phyloP scores from a whole-genome alignment of 2,329 filamentous ascomycete genomes.

The Colletotrichum shisoi region DNA sequence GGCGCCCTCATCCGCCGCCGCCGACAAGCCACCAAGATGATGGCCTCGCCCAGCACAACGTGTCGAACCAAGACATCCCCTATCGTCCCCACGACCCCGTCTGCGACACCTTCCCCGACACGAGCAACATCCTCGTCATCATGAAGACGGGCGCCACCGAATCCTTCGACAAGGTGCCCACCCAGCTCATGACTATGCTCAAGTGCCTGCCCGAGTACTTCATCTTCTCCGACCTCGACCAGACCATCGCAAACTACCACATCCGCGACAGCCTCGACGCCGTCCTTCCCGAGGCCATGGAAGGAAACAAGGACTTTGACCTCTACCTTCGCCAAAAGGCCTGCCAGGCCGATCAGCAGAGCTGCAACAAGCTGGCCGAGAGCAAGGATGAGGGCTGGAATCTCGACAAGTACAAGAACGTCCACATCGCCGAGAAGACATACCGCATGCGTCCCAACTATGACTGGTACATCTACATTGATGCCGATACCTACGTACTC shows the following conservation, averaged over 20 bases:
- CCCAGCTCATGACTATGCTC: slow-evolving; percentile 62
- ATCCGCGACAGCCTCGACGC: slow-evolving; percentile 58
- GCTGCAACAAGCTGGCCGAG: slow-evolving; percentile 51
- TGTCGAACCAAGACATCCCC: slow-evolving; percentile 33
- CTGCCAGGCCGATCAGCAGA: slow-evolving; percentile 56
- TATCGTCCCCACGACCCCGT: slow-evolving; percentile 43
- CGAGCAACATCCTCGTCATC: slow-evolving; percentile 58
- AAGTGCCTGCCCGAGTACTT: slow-evolving; percentile 60
- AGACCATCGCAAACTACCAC: slow-evolving; percentile 55
- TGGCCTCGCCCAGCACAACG: slow-evolving; percentile 23
- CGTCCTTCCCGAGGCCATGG: slow-evolving; percentile 54
- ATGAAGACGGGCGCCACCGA: slow-evolving; percentile 68
- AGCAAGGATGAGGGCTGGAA: slow-evolving; percentile 56
- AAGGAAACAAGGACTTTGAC: slow-evolving; percentile 60
- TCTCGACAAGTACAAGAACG: slow-evolving; percentile 69
- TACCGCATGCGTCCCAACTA: slow-evolving; percentile 59
- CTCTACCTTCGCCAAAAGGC: slow-evolving; percentile 56
- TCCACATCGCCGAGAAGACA: slow-evolving; percentile 65
- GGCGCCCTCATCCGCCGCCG: slow-evolving; percentile 3
- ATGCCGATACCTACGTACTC: slow-evolving; percentile 66
- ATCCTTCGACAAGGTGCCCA: slow-evolving; percentile 60
- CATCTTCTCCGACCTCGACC: slow-evolving; percentile 66
- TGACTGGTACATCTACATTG: slow-evolving; percentile 68
- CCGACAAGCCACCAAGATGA: slow-evolving; percentile 23
- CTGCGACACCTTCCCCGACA: slow-evolving; percentile 54